phyloP scores from a whole-genome alignment of 306 rosid genomes.

The Betula pendula region DNA sequence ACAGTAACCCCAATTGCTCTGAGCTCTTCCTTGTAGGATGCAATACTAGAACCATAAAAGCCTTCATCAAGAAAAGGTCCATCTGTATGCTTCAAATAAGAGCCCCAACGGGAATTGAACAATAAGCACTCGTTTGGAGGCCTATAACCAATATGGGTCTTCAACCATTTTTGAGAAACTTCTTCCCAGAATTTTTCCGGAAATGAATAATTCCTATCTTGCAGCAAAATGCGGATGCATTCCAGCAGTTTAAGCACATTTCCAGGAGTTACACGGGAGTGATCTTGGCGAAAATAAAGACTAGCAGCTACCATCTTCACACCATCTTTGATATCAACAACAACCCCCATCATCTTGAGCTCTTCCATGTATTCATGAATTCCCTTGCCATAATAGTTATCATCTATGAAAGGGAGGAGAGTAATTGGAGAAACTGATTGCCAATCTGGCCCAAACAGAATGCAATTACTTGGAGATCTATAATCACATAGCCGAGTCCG shows the following conservation, averaged over 20 bases:
- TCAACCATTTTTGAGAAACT: constrained; percentile 59
- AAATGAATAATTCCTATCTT: constrained; percentile 11
- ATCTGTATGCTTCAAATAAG: constrained; percentile 41
- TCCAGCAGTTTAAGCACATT: constrained; percentile 53
- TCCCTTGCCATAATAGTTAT: constrained; percentile 42
- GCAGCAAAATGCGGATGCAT: constrained; percentile 37
- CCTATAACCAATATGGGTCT: constrained; percentile 56
- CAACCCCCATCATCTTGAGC: constrained; percentile 58
- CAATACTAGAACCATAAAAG: constrained; percentile 47
- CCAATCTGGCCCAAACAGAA: constrained; percentile 67
- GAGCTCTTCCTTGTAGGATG: constrained; percentile 50
- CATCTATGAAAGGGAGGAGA: constrained; percentile 70
- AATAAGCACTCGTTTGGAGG: constrained; percentile 53
- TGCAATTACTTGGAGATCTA: constrained; percentile 53
- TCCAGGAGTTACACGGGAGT: constrained; percentile 34
- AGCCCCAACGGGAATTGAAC: constrained; percentile 45
- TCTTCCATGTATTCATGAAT: constrained; percentile 51
- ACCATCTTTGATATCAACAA: constrained; percentile 49
- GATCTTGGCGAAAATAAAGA: constrained; percentile 44
- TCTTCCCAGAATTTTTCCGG: constrained; percentile 30
- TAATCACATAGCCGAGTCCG: constrained; percentile 44
- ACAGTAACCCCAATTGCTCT: constrained; percentile 45
- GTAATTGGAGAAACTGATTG: constrained; percentile 53
- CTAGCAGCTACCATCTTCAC: constrained; percentile 36
- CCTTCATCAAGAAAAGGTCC: constrained; percentile 71